Evolutionary conservation across 1,284 basidiomycete genomes (phyloP), one percentile per base, ranked within the genome.

Genomic region (Testicularia cyperi): DNA sequence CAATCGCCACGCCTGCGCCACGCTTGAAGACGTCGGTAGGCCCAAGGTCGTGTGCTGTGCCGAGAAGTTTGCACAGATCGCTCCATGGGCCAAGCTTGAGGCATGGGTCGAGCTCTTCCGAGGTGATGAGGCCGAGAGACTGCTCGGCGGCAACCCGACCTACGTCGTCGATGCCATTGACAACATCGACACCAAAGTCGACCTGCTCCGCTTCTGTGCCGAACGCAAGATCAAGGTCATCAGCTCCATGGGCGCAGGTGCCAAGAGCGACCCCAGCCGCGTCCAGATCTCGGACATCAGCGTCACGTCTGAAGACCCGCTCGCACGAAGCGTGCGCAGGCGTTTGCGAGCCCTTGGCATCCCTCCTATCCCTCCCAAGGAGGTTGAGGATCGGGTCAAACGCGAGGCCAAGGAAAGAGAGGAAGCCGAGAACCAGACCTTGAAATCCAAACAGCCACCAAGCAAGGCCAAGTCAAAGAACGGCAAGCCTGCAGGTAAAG

Each of bases 211-310:
- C 27, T 76, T 68, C 57, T 74, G 72, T 41, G 65, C 68, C 26
- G 42, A 58, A 35, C 48, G 68, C 43, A 42, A 62, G 26, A 68
- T 76, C 52, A 61, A 61, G 27, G 70, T 73, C 44, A 95, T 98
- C 78, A 89, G 92, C 1, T 91, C 90, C 15, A 95, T 98, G 90
- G 95, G 95, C 30, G 90, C 94, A 1, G 88, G 92, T n/a, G 89
- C 92, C 6, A 99, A 98, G 79, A 83, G 83, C 53, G 95, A 99
- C 76, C 92, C 95, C 0, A 95, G 92, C 5, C 83, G 92, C 23
- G 84, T 98, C 20, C 94, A 97, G 78, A 95, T 98, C 51, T 80
- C 86, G 47, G 94, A 97, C 77, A 91, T 98, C 63, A 91, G 91
- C 2, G 82, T 82, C 53, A 98, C 95, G 0, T 84, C 89, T 37